Evolutionary conservation across 1,284 basidiomycete species (phyloP).

Genomic region (Ceratobasidium papillatum): DNA sequence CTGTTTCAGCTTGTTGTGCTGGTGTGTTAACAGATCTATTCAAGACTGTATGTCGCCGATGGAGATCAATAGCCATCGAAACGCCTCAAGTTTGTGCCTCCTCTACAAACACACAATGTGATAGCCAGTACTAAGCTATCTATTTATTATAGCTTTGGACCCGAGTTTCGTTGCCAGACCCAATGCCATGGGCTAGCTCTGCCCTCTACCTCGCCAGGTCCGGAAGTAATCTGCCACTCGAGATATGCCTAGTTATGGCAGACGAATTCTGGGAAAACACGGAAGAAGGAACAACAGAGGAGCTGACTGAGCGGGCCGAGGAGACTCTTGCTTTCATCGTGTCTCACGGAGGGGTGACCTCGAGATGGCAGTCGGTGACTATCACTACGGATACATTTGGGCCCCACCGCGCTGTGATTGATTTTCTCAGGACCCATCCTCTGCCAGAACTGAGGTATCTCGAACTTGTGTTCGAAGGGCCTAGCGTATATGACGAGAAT

Average conservation of each 20-base stretch:
- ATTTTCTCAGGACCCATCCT: not conserved
- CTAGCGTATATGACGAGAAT: not conserved
- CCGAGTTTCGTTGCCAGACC: not conserved
- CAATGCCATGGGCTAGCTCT: not conserved
- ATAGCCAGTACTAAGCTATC: not conserved
- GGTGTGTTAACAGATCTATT: too few species aligned
- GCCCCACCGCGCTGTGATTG: not conserved
- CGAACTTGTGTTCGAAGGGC: not conserved
- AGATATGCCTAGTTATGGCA: not conserved
- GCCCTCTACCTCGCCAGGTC: not conserved
- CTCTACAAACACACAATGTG: not conserved
- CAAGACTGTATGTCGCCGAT: conserved; percentile 13
- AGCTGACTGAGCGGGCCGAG: not conserved
- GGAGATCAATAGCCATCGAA: conserved; percentile 9
- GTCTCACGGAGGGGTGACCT: conserved; percentile 16
- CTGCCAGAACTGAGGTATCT: not conserved
- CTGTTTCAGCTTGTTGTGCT: not conserved
- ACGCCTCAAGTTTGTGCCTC: not conserved
- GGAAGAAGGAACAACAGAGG: not conserved
- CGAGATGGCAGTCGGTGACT: not conserved
- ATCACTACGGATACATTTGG: not conserved
- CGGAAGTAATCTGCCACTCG: not conserved
- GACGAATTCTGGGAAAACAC: not conserved
- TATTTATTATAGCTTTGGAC: conserved; percentile 23
- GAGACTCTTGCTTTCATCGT: conserved; percentile 13